A percentile compares a stretch with the other conserved stretches of the same genome.
phyloP scores from a whole-genome alignment of 108 stramenopile species.

The Cyclotella choctawhatcheeana region DNA sequence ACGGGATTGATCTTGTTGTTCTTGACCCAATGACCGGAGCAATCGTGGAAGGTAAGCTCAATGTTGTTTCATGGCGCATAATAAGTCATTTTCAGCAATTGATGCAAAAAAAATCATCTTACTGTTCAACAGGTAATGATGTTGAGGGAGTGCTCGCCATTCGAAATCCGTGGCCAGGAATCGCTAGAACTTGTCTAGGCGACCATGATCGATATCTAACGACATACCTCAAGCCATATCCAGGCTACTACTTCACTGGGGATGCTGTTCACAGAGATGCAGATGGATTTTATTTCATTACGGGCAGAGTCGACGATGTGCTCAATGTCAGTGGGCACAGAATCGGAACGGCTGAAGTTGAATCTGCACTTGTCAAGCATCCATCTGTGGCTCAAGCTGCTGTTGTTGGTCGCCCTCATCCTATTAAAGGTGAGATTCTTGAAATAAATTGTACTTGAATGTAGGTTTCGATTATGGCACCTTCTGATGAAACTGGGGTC shows the following conservation, averaged over 20 bases:
- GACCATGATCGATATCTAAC: slow-evolving; percentile 86
- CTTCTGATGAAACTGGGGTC: neutral
- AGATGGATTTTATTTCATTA: slow-evolving; percentile 91
- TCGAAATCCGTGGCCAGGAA: slow-evolving; percentile 60
- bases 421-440: slow-evolving; percentile 69
- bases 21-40: slow-evolving; percentile 72
- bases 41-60: slow-evolving; percentile 53
- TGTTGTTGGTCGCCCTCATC: slow-evolving; percentile 84
- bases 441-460: neutral
- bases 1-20: slow-evolving; percentile 80
- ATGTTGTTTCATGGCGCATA: neutral
- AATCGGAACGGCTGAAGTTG: slow-evolving; percentile 85
- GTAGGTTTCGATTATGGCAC: neutral
- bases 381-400: slow-evolving; percentile 84
- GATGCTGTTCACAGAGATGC: slow-evolving; percentile 81
- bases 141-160: slow-evolving; percentile 87
- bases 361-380: slow-evolving; percentile 84
- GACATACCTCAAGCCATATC: slow-evolving; percentile 83
- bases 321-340: slow-evolving; percentile 90
- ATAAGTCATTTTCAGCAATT: neutral
- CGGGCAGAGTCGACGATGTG: slow-evolving; percentile 91
- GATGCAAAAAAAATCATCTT: too few relatives aligned
- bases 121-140: slow-evolving; percentile 48
- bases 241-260: slow-evolving; percentile 89
- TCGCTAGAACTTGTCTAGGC: slow-evolving; percentile 80